Percentiles rank a stretch among this genome's conserved stretches.
Conservation (phyloP, 2,329 filamentous ascomycete species). For the Furcasterigmium furcatum region DNA sequence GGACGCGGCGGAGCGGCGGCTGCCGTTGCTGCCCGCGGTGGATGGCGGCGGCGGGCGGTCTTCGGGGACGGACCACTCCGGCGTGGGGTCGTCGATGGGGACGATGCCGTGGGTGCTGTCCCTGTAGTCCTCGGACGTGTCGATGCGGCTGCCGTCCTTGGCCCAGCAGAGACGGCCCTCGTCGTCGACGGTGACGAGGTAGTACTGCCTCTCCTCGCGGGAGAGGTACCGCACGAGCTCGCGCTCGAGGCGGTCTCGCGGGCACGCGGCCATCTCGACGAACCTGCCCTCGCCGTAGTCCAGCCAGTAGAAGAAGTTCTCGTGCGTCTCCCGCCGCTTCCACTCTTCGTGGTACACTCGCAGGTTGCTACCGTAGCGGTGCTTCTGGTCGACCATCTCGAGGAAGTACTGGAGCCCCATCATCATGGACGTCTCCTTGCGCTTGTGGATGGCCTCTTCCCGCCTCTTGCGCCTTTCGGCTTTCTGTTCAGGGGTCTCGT, state of each 20-base stretch:
- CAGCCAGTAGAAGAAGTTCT: conserved; percentile 95
- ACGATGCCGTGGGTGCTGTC: conserved; percentile 79
- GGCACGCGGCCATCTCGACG: conserved; percentile 68
- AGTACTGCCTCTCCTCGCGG: conserved; percentile 76
- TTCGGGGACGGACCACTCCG: conserved; percentile 38
- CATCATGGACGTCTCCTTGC: conserved; percentile 66
- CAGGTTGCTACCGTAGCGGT: conserved; percentile 82
- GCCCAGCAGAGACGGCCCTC: conserved; percentile 82
- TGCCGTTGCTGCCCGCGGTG: conserved; percentile 12
- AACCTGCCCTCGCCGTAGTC: conserved; percentile 74
- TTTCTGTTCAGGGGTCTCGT: conserved; percentile 31
- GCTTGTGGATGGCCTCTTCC: conserved; percentile 48
- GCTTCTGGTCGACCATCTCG: conserved; percentile 83
- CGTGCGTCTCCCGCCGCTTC: conserved; percentile 71
- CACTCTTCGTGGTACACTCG: conserved; percentile 80
- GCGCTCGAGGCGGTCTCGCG: conserved; percentile 69
- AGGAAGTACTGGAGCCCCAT: conserved; percentile 86
- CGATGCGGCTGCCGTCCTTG: conserved; percentile 75
- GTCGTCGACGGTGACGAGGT: conserved; percentile 72
- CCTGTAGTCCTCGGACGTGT: conserved; percentile 71
- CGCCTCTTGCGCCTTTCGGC: conserved; percentile 33
- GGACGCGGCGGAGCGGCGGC: conserved; percentile 30
- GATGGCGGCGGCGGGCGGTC: conserved; percentile 17
- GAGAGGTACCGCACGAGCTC: conserved; percentile 83
- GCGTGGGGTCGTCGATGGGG: conserved; percentile 55